Conservation (phyloP, 495 filamentous ascomycete species). For the Diplogelasinospora grovesii region DNA sequence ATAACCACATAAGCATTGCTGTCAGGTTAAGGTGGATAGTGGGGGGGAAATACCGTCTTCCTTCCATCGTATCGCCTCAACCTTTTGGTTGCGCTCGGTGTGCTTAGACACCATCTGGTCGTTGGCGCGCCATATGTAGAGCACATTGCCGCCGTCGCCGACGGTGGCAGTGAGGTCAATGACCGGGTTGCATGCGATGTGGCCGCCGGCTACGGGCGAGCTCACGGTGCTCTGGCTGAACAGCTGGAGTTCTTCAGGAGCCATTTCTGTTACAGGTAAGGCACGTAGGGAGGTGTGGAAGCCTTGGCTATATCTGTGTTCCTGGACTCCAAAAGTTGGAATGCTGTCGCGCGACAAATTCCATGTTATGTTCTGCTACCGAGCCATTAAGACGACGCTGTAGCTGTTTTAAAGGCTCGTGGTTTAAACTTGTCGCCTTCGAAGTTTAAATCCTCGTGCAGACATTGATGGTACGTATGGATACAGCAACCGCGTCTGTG, state of each 20-base stretch:
- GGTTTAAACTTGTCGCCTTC: too few species aligned
- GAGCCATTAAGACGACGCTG: too few species aligned
- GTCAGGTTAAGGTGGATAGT: conserved; percentile 17
- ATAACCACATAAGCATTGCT: too few species aligned
- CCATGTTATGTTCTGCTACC: too few species aligned
- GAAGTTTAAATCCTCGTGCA: too few species aligned
- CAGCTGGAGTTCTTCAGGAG: conserved; percentile 23
- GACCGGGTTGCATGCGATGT: conserved; percentile 68
- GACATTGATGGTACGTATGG: too few species aligned
- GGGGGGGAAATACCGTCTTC: conserved; percentile 54
- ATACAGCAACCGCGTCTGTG: too few species aligned
- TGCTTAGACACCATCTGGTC: conserved; percentile 38
- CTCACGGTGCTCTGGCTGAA: conserved; percentile 40
- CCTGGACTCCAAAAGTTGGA: too few species aligned
- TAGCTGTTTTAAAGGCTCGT: too few species aligned
- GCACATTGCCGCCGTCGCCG: conserved; percentile 62
- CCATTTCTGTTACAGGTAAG: neutral
- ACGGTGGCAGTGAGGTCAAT: conserved; percentile 76
- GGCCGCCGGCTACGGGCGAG: conserved; percentile 27
- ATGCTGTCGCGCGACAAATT: too few species aligned
- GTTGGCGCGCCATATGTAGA: conserved; percentile 48
- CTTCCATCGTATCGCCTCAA: conserved; percentile 64
- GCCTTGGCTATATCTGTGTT: neutral
- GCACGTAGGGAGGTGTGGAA: too few species aligned
- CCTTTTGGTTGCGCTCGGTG: conserved; percentile 44